phyloP scores from a whole-genome alignment of 2,329 filamentous ascomycete genomes.

The Dendrostoma leiphaemia region DNA sequence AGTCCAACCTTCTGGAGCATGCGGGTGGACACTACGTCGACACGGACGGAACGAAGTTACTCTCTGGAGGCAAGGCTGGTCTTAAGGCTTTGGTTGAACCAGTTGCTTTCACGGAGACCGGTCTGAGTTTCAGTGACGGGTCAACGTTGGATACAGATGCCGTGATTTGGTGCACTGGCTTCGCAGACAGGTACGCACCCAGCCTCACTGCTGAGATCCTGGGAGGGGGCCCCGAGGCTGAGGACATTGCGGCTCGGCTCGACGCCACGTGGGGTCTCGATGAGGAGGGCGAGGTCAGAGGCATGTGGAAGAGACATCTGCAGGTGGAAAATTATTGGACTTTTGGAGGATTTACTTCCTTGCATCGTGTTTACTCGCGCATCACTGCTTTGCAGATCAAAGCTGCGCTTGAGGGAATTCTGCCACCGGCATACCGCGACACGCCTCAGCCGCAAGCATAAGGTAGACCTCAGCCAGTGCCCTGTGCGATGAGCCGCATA shows the following conservation, averaged over 20 bases:
- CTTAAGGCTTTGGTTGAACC: constrained; percentile 30
- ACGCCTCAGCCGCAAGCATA: constrained; percentile 1
- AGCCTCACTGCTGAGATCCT: constrained; percentile 27
- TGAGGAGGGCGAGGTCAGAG: constrained; percentile 38
- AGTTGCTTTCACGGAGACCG: constrained; percentile 28
- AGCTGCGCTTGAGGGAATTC: constrained; percentile 28
- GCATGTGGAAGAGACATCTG: constrained; percentile 36
- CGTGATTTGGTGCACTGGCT: constrained; percentile 40
- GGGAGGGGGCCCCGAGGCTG: constrained; percentile 23
- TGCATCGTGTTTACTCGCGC: constrained; percentile 33
- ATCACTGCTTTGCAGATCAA: constrained; percentile 34
- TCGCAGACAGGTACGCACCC: constrained; percentile 29
- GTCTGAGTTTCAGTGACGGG: constrained; percentile 32
- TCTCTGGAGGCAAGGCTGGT: constrained; percentile 29
- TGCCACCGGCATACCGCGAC: constrained; percentile 32
- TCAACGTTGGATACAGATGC: constrained; percentile 32
- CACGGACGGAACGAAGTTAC: constrained; percentile 30
- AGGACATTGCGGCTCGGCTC: constrained; percentile 27
- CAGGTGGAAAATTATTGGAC: constrained; percentile 33
- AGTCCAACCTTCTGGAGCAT: constrained; percentile 31
- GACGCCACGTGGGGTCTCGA: constrained; percentile 41
- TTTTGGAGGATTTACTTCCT: constrained; percentile 30
- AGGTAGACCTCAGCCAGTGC: no score
- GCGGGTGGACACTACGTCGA: constrained; percentile 40
- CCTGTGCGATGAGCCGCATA: no score